These are phyloP conservation scores for Penicillium sp. DNA, from an alignment of 2,329 filamentous ascomycete genomes.

Conservation along the genomic window DNA sequence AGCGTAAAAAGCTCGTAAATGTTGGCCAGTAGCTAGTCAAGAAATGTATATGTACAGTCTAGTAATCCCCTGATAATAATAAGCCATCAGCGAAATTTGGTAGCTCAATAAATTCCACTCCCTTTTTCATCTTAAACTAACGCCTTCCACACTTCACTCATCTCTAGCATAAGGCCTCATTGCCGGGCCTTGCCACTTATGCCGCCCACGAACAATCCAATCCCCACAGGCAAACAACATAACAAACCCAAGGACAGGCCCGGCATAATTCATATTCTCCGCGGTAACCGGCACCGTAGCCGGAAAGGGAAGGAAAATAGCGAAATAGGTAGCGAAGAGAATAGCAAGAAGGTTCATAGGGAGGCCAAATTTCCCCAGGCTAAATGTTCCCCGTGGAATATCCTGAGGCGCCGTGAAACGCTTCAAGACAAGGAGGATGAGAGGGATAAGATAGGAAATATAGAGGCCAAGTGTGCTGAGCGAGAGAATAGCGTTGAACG, in stretches of 20 bases:
- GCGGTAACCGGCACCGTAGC: conserved; percentile 29
- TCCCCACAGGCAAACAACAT: conserved; percentile 24
- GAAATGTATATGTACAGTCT: neutral
- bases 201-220: conserved; percentile 24
- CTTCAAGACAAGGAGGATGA: conserved; percentile 35
- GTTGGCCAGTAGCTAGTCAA: neutral
- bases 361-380: conserved; percentile 28
- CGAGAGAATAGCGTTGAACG: conserved; percentile 56
- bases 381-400: conserved; percentile 27
- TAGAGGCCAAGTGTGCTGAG: conserved; percentile 51
- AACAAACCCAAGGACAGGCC: conserved; percentile 24
- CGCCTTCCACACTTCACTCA: neutral
- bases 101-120: neutral
- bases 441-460: conserved; percentile 50
- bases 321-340: conserved; percentile 29
- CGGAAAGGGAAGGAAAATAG: conserved; percentile 34
- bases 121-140: neutral
- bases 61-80: neutral
- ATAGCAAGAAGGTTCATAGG: conserved; percentile 29
- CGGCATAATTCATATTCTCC: conserved; percentile 37
- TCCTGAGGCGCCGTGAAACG: conserved; percentile 16
- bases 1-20: neutral
- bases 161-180: conserved; percentile 6
- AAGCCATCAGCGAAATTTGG: neutral
- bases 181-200: conserved; percentile 25